phyloP scores from a whole-genome alignment of 352 stramenopile genomes.

The Blastocystis sp. region DNA sequence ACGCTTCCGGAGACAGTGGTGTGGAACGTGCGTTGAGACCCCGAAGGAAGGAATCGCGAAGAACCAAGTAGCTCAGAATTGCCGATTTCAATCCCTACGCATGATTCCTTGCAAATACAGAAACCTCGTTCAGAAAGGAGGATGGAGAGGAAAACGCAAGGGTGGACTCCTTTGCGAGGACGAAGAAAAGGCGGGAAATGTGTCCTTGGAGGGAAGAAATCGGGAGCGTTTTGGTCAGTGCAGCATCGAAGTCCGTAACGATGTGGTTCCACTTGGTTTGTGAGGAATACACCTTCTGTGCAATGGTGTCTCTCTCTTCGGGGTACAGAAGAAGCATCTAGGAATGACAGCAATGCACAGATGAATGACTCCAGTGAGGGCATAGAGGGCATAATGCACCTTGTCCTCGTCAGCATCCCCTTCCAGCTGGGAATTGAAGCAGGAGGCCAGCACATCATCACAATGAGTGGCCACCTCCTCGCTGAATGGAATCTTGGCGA shows the following conservation, averaged over 20 bases:
- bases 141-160: too few species aligned
- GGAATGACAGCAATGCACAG: background rate
- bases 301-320: background rate
- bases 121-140: too few species aligned
- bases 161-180: too few species aligned
- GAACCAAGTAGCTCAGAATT: too few species aligned
- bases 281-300: background rate
- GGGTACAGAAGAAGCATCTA: too few species aligned
- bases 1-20: too few species aligned
- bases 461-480: background rate
- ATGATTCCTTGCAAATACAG: too few species aligned
- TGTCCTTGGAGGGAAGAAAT: background rate
- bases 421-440: constrained; percentile 11
- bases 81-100: too few species aligned
- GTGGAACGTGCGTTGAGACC: too few species aligned
- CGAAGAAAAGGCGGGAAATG: background rate
- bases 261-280: background rate
- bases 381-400: constrained; percentile 36
- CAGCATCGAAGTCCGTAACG: background rate
- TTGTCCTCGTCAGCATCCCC: background rate
- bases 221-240: background rate
- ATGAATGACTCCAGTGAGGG: background rate
- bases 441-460: background rate
- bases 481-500: background rate
- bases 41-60: too few species aligned